Conservation (phyloP, 306 rosid species). For the Comarum palustre region DNA sequence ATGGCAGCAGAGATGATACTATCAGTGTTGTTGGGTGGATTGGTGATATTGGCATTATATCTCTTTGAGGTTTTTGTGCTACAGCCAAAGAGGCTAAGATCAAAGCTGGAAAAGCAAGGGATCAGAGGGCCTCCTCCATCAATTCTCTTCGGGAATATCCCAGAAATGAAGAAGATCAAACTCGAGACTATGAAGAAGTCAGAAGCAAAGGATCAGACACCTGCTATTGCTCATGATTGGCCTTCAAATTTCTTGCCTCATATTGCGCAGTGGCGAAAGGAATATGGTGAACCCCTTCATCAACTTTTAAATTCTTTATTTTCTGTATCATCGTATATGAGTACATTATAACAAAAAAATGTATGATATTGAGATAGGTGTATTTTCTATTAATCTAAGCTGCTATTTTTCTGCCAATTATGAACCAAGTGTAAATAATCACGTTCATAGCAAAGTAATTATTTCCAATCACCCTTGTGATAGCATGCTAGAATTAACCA, state of each 20-base stretch:
- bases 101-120: slow-evolving; percentile 60
- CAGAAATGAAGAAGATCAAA: slow-evolving; percentile 43
- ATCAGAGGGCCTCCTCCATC: slow-evolving; percentile 61
- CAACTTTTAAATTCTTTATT: background rate
- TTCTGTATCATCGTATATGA: background rate
- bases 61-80: slow-evolving; percentile 25
- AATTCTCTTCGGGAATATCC: slow-evolving; percentile 50
- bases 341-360: background rate
- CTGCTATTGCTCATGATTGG: slow-evolving; percentile 43
- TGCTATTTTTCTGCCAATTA: background rate
- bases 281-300: slow-evolving; percentile 41
- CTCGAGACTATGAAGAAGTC: slow-evolving; percentile 15
- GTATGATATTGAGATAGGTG: background rate
- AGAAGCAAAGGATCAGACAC: background rate
- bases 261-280: slow-evolving; percentile 41
- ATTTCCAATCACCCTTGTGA: background rate
- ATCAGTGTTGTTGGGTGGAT: slow-evolving; percentile 32
- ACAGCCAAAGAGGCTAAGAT: slow-evolving; percentile 46
- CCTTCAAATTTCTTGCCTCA: slow-evolving; percentile 47
- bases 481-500: background rate
- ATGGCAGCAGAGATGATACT: background rate
- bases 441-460: too few species aligned
- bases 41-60: slow-evolving; percentile 19
- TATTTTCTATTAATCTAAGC: background rate
- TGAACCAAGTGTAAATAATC: background rate